phyloP scores from a whole-genome alignment of 192 early-diverging fungal species.

The Chytriomyces sp. region DNA sequence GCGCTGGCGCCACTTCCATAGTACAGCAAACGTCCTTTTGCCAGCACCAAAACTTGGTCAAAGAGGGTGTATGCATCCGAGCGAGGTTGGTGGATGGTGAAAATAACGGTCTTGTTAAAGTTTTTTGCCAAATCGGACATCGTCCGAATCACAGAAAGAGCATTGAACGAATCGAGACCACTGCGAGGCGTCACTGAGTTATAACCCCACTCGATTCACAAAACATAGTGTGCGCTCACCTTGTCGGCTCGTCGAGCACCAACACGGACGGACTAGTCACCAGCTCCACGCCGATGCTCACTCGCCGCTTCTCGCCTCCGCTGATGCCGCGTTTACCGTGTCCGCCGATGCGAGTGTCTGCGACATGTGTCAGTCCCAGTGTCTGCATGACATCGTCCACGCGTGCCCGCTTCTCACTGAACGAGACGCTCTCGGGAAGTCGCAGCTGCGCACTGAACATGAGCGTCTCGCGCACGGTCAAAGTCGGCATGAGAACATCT shows the following conservation, averaged over 20 bases:
- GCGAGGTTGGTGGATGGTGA: constrained; percentile 91
- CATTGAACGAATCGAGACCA: constrained; percentile 63
- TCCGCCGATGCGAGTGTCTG: constrained; percentile 59
- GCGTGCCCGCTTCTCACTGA: constrained; percentile 53
- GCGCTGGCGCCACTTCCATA: constrained; percentile 56
- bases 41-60: constrained; percentile 78
- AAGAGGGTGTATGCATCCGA: constrained; percentile 82
- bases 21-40: constrained; percentile 72
- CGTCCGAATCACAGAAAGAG: constrained; percentile 67
- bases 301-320: constrained; percentile 66
- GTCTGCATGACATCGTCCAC: constrained; percentile 71
- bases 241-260: constrained; percentile 59
- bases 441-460: constrained; percentile 77
- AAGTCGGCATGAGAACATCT: constrained; percentile 53
- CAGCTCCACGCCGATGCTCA: constrained; percentile 64
- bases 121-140: constrained; percentile 65
- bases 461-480: constrained; percentile 82
- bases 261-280: constrained; percentile 58
- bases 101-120: constrained; percentile 73
- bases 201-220: neutral
- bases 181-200: constrained; percentile 35
- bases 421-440: constrained; percentile 63
- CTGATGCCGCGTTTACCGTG: constrained; percentile 48
- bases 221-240: constrained; percentile 36
- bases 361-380: constrained; percentile 68